A percentile compares a stretch with the other conserved stretches of the same genome.
phyloP scores from a whole-genome alignment of 2,329 filamentous ascomycete genomes.

The Penicillium verrucosum region DNA sequence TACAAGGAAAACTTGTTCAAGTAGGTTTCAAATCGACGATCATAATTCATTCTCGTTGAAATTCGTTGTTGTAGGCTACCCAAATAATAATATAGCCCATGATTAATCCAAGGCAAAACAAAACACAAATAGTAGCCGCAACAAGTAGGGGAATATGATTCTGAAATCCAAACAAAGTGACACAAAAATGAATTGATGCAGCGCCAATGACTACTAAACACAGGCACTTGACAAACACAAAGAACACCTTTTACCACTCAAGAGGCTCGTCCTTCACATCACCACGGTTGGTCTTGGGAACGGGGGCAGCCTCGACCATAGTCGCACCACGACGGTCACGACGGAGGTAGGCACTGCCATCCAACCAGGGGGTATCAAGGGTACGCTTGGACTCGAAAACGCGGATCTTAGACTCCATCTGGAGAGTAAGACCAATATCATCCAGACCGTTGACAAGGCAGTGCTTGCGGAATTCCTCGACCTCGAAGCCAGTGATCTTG shows the following conservation, averaged over 20 bases:
- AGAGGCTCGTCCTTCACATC: conserved; percentile 80
- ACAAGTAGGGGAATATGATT: conserved; percentile 22
- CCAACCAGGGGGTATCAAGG: conserved; percentile 80
- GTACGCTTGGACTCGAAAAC: conserved; percentile 77
- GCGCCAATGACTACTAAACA: conserved; percentile 10
- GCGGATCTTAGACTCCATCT: conserved; percentile 83
- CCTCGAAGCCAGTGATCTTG: conserved; percentile 74
- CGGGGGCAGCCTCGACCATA: conserved; percentile 63
- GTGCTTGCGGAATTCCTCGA: conserved; percentile 92
- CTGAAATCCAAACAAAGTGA: conserved; percentile 15
- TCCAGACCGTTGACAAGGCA: conserved; percentile 91
- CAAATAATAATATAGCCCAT: conserved; percentile 12
- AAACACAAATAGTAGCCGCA: conserved; percentile 7
- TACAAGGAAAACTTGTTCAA: neutral
- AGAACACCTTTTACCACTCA: conserved; percentile 66
- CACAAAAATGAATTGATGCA: conserved; percentile 2
- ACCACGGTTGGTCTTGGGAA: conserved; percentile 85
- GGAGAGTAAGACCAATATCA: conserved; percentile 92
- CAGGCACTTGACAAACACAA: conserved; percentile 10
- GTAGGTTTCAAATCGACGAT: conserved; percentile 1
- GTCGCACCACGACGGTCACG: conserved; percentile 54
- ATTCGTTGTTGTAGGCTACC: conserved; percentile 15
- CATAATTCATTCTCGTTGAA: conserved; percentile 27
- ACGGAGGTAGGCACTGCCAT: conserved; percentile 76
- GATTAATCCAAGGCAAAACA: conserved; percentile 12